These are phyloP conservation scores for Trypanosoma cruzi DNA, from an alignment of 208 protist genomes.

Conservation along the genomic window DNA sequence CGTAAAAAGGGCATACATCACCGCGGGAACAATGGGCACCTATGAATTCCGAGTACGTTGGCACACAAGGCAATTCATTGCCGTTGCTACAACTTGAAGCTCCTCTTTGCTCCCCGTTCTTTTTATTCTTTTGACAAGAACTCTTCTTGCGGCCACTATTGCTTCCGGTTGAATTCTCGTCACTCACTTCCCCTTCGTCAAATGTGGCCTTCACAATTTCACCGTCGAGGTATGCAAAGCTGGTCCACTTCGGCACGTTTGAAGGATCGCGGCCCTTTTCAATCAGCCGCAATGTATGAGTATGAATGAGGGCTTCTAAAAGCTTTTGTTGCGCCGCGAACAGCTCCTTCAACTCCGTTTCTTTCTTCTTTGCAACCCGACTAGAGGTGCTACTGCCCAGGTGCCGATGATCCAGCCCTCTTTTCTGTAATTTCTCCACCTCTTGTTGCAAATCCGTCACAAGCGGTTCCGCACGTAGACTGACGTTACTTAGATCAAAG, in stretches of 20 bases:
- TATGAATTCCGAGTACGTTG: conserved; percentile 58
- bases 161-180: conserved; percentile 1
- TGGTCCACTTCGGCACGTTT: conserved; percentile 39
- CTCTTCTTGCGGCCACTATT: conserved; percentile 12
- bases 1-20: conserved; percentile 81
- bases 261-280: conserved; percentile 31
- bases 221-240: conserved; percentile 32
- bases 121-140: conserved; percentile 14
- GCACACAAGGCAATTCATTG: conserved; percentile 20
- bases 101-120: conserved; percentile 9
- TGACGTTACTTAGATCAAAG: conserved; percentile 54
- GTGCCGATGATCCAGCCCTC: conserved; percentile 27
- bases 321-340: conserved; percentile 78
- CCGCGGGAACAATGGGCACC: conserved; percentile 74
- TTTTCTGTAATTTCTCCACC: conserved; percentile 31
- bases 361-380: conserved; percentile 46
- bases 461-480: conserved; percentile 18
- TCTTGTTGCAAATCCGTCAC: conserved; percentile 31
- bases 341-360: conserved; percentile 47
- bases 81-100: conserved; percentile 1
- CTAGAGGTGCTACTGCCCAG: conserved; percentile 34
- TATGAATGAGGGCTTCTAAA: conserved; percentile 59
- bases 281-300: conserved; percentile 67
- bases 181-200: conserved; percentile 4
- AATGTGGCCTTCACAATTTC: conserved; percentile 30